Base-by-base conservation (phyloP, 2,329 filamentous ascomycete species). In the Rhynchosporium secalis region DNA sequence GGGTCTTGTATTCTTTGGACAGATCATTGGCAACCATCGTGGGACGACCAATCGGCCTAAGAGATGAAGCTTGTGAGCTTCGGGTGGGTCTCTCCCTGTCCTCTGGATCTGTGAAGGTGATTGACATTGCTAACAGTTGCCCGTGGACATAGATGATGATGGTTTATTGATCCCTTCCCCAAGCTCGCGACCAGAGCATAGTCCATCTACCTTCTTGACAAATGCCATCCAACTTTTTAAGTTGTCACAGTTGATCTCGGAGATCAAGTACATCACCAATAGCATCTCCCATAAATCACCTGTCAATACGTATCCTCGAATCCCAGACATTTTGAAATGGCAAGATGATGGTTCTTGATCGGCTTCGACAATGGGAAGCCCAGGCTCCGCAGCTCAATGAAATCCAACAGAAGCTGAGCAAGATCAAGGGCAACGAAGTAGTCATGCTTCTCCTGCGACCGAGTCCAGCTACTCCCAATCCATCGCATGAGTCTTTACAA, bases 21-120 rank as follows among this genome's bases (percentile, higher is more conserved):
- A 75, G 82, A 13, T 78, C 76, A 0, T 74, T 84, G 40, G 79
- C 79, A 2, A 85, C 81, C 0, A 83, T 82, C 72, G 81, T 85
- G 80, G 82, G 82, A 0, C 75, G 82, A 0, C 82, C 82, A 0
- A 81, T 85, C 56, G 81, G 81, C 0, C 67, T 85, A 1, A 74
- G 82, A 51, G 82, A 85, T 51, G 82, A 85, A 65, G 81, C 80
- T 0, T 83, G 81, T 46, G 81, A 84, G 15, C 72, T 83, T 15
- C 72, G 80, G 41, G 80, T 82, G 65, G 69, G 75, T 61, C 6
- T 20, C 12, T 36, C 15, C 9, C 3, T 38, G 5, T 38, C 33
- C 15, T 15, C 28, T 15, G 6, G 7, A 29, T 9, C 8, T 15
- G 38, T n/a, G n/a, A n/a, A 29, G 48, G 43, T 9, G 1, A 3